Percentiles rank a stretch among this genome's conserved stretches.
Conservation (phyloP, 2,329 filamentous ascomycete genomes). For the Aspergillus neotritici region DNA sequence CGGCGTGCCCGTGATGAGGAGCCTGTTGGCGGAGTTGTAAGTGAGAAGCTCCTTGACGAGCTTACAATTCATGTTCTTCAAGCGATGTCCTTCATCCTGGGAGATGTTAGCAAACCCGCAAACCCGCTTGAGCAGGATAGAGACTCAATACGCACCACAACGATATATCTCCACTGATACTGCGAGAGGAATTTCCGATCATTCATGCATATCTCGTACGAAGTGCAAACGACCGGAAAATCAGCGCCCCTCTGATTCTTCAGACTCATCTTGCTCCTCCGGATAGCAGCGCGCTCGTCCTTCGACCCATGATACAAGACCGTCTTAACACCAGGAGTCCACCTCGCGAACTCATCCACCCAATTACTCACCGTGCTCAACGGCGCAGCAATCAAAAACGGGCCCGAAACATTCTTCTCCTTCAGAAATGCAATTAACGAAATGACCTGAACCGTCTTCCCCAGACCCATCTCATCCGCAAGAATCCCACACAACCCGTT, state of each 20-base stretch:
- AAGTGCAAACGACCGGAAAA: constrained; percentile 91
- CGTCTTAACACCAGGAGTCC: constrained; percentile 83
- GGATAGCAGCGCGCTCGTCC: constrained; percentile 68
- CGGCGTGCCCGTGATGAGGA: constrained; percentile 91
- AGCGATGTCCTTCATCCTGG: constrained; percentile 86
- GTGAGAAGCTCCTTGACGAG: constrained; percentile 82
- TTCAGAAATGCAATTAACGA: constrained; percentile 79
- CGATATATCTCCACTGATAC: constrained; percentile 95
- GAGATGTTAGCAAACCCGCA: constrained; percentile 12
- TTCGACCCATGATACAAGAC: constrained; percentile 86
- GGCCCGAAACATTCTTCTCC: constrained; percentile 81
- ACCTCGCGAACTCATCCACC: constrained; percentile 87
- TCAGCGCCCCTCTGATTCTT: constrained; percentile 60
- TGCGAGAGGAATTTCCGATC: constrained; percentile 75
- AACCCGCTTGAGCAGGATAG: not conserved
- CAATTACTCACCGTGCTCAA: constrained; percentile 91
- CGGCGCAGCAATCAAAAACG: constrained; percentile 84
- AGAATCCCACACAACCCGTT: constrained; percentile 89
- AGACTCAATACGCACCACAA: constrained; percentile 57
- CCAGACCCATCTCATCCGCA: constrained; percentile 90
- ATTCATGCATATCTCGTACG: constrained; percentile 91
- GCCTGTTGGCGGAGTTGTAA: constrained; percentile 82
- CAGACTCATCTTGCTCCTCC: constrained; percentile 62
- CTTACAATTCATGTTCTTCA: constrained; percentile 95
- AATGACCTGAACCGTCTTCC: constrained; percentile 89